Base-by-base conservation (phyloP, 441 rosid species). In the Gossypium schwendimanii region DNA sequence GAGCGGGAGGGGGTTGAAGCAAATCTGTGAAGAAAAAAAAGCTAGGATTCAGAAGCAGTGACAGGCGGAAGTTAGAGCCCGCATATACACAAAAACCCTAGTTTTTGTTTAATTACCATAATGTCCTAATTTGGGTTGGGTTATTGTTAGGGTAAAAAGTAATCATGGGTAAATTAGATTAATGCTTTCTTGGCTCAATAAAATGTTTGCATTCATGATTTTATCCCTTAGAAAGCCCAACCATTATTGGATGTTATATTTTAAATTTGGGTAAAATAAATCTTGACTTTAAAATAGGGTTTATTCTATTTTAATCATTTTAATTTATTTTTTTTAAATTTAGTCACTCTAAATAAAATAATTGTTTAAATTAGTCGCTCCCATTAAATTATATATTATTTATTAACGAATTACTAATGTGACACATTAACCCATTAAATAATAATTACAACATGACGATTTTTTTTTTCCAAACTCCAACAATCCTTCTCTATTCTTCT, bases 71-170 rank as follows among this genome's bases (percentile, higher is more conserved):
- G 60, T 18, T 28, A 59, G 55, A 73, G 78, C 45, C 18, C 0
- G 11, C 23, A 59, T 71, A 28, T 63, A 75, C 14, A 6, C 31
- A 33, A 70, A 77, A 78, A 75, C 75, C 84, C 79, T 78, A 81
- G 63, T 60, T 50, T 33, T 26, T 3, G 0, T 11, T 1, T 17
- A 79, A 75, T 77, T 75, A 75, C 81, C 23, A 4, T 14, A 1
- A 12, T 65, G 8, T 18, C 75, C 73, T 52, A 31, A 0, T 4
- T 15, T 10, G 18, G 18, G 4, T 0, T 0, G 7, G 0, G 1
- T 17, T 26, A 6, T 0, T 7, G 1, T 14, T 15, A 41, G 73
- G 70, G 31, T 2, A 28, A 41, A 52, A 41, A 60, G 53, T 3
- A 6, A 69, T 72, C 76, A 26, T 45, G n/a, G 6, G 15, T 4